These are phyloP conservation scores for Mortierella sp. DNA, from an alignment of 371 early-diverging fungal genomes.

Conservation along the genomic window DNA sequence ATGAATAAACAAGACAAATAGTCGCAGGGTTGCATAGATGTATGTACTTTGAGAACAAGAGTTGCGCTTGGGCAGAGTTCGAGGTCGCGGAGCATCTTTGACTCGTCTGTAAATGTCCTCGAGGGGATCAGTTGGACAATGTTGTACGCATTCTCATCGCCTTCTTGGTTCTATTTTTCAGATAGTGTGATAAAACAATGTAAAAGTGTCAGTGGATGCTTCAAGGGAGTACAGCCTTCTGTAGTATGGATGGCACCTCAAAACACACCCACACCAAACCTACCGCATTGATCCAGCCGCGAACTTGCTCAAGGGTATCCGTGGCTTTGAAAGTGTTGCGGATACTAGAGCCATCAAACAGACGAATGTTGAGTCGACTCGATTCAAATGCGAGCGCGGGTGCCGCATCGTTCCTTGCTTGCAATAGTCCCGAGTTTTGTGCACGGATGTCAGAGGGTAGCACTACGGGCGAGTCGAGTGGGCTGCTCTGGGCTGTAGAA, in stretches of 20 bases:
- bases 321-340: slow-evolving; percentile 54
- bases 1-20: neutral
- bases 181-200: neutral
- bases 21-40: no score
- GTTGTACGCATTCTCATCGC: slow-evolving; percentile 36
- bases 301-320: slow-evolving; percentile 46
- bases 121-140: slow-evolving; percentile 53
- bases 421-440: slow-evolving; percentile 37
- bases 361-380: slow-evolving; percentile 50
- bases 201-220: neutral
- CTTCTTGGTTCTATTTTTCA: slow-evolving; percentile 30
- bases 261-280: neutral
- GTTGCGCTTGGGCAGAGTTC: slow-evolving; percentile 71
- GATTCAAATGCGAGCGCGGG: slow-evolving; percentile 44
- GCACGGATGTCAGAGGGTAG: slow-evolving; percentile 25
- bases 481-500: neutral
- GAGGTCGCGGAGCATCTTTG: slow-evolving; percentile 58
- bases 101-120: slow-evolving; percentile 59
- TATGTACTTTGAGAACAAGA: slow-evolving; percentile 63
- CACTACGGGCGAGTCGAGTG: slow-evolving; percentile 13
- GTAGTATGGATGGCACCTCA: no score
- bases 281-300: slow-evolving; percentile 52
- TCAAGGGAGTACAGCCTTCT: neutral
- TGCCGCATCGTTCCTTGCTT: slow-evolving; percentile 47
- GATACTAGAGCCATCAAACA: slow-evolving; percentile 56